Percentiles rank a stretch among this genome's conserved stretches.
Conservation (phyloP, 768 basidiomycete species). For the Boletus bicolor region DNA sequence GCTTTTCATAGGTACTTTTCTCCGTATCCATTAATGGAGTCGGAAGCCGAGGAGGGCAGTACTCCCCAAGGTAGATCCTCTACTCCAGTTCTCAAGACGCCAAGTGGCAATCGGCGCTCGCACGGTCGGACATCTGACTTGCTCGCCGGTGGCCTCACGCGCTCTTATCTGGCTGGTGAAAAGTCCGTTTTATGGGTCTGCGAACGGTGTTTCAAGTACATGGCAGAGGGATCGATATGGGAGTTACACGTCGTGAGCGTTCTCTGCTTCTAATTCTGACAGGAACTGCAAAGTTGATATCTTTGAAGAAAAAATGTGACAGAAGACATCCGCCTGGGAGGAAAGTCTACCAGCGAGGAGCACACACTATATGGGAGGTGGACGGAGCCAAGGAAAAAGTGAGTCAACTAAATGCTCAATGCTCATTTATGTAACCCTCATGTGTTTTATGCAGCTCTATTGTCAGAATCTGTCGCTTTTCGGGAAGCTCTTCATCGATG, state of each 20-base stretch:
- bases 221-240: constrained; percentile 71
- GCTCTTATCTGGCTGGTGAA: constrained; percentile 44
- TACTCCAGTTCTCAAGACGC: constrained; percentile 38
- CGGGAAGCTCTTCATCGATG: constrained; percentile 98
- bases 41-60: constrained; percentile 53
- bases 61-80: constrained; percentile 25
- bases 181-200: constrained; percentile 74
- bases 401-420: constrained; percentile 14
- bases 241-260: constrained; percentile 61
- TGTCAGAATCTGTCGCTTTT: constrained; percentile 96
- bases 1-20: constrained; percentile 76
- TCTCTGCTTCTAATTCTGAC: constrained; percentile 3
- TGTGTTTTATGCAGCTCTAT: constrained; percentile 60
- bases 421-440: neutral
- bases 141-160: constrained; percentile 58
- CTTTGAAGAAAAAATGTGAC: constrained; percentile 60
- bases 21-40: constrained; percentile 78
- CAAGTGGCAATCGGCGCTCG: constrained; percentile 53
- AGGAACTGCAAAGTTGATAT: constrained; percentile 8
- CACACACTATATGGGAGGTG: constrained; percentile 92
- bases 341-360: constrained; percentile 87
- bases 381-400: constrained; percentile 88
- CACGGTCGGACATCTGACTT: constrained; percentile 75
- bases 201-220: constrained; percentile 96
- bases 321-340: constrained; percentile 76